Base-by-base conservation (phyloP, 257 asterid species). In the Apocynum venetum region DNA sequence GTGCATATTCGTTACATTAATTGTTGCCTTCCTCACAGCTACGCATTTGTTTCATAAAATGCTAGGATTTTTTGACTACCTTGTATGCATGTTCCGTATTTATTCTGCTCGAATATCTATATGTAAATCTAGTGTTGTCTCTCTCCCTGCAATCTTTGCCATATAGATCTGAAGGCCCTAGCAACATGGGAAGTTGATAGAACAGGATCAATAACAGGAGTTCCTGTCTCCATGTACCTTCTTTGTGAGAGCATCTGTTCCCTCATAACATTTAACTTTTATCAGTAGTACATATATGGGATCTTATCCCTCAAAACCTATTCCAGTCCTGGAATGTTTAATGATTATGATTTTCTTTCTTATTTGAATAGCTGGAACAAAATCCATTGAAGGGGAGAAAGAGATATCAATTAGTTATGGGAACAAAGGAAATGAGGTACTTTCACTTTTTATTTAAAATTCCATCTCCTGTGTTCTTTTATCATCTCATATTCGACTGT, bases 401-500 rank as follows among this genome's bases (percentile, higher is more conserved):
- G 99, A 95, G 89, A 88, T 93, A 85, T 83, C 94, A 76, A 95
- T 95, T 84, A 95, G 97, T 80, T 95, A 95, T 49, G 98, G 99
- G 43, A 80, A 87, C 92, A 96, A 96, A 89, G 99, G 99, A 74
- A 93, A 91, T 84, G 99, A 96, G 99, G 99, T 96, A 86, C 72
- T 64, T 40, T 68, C 66, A 49, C 76, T 68, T 78, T 74, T 47
- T 77, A 35, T 65, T 4, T 10, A 6, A 38, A 38, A 8, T 47
- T 41, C 71, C 35, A 15, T 66, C 71, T 66, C 19, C 0, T 6
- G 6, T n/a, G 57, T 51, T 12, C 11, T 15, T 20, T 67, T n/a
- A 41, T 36, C 48, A 15, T 66, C 48, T 10, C 35, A 9, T 66
- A 40, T 60, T 46, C 20, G 31, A 43, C 56, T 40, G 25, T 19